Evolutionary conservation across 306 rosid species (phyloP).

Genomic region (Prunus persica): Prunus_persica_NCBIv2 NC_034013.1:13970001-13970500

Average conservation of each 20-base stretch:
- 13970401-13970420: not conserved
- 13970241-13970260: slow-evolving; percentile 97
- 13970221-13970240: slow-evolving; percentile 95
- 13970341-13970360: not conserved
- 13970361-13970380: not conserved
- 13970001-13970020: slow-evolving; percentile 96
- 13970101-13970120: not conserved
- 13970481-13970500: not conserved
- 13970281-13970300: slow-evolving; percentile 66
- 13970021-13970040: slow-evolving; percentile 96
- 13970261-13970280: slow-evolving; percentile 94
- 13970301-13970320: not conserved
- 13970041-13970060: slow-evolving; percentile 96
- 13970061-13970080: slow-evolving; percentile 85
- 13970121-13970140: not conserved
- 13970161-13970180: not conserved
- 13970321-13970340: slow-evolving; percentile 3
- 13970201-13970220: slow-evolving; percentile 92
- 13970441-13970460: not conserved
- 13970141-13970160: not conserved
- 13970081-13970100: slow-evolving; percentile 11
- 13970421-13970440: not conserved
- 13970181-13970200: slow-evolving; percentile 90
- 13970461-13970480: not conserved
- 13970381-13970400: not conserved